Base-by-base conservation (phyloP, 371 early-diverging fungal species). In the Rhizopus microsporus region DNA sequence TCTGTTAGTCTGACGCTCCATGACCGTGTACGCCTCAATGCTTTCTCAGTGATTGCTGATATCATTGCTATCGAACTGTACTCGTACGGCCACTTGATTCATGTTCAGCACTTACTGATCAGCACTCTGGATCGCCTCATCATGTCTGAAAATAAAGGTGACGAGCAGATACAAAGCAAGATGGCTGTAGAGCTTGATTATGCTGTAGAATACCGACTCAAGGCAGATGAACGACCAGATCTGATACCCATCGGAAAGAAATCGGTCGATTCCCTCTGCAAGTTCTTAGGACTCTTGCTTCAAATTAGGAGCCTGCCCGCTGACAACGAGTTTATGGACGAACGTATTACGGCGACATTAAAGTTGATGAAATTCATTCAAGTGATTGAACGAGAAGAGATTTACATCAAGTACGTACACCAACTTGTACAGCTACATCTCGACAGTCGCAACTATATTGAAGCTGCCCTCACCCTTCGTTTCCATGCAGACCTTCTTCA, bases 361-460 rank as follows among this genome's bases (percentile, higher is more conserved):
- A 84, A 85, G 49, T 59, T 91, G 54, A 78, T 88, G 72, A 70
- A 83, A 33, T 89, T 87, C 50, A 80, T 89, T 30, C 77, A 81
- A 47, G 74, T 80, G 7, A 82, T 82, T 23, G 81, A 88, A 32
- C 77, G 86, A 23, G 82, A 85, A 30, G 83, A 82, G 30, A 78
- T 90, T 7, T 90, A 88, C 54, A 71, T 88, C 43, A 87, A 89
- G 64, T 89, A 90, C 62, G 85, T 88, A 7, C 88, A 90, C 56
- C 77, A 81, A 30, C 61, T 92, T 29, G 79, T 82, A 5, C 70
- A 83, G 7, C 67, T 88, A 45, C 91, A 90, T 62, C 37, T 88
- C 9, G 68, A 72, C n/a, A 71, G 69, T 43, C 72, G 74, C 34
- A 87, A 90, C 53, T 77, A 66, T 56, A 77, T 85, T 38, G 92